Conservation (phyloP, 192 early-diverging fungal species). For the Coemansia sp. region DNA sequence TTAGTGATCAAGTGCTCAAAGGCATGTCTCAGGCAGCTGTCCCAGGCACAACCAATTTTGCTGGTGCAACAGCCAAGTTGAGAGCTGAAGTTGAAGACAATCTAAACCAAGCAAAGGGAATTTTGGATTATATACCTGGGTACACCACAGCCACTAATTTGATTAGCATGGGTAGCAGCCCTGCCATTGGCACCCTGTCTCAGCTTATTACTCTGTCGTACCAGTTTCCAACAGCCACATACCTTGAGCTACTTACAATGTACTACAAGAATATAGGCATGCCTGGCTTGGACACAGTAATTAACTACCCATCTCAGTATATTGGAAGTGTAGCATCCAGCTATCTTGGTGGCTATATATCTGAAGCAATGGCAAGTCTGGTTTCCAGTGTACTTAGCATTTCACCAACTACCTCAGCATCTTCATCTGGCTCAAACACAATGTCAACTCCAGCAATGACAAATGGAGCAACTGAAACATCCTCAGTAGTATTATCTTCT, state of each 20-base stretch:
- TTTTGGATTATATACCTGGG: constrained; percentile 14
- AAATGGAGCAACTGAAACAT: neutral
- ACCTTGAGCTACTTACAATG: constrained; percentile 12
- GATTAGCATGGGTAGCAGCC: constrained; percentile 4
- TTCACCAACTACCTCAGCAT: neutral
- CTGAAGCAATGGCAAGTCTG: constrained; percentile 14
- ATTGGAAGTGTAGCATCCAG: constrained; percentile 26
- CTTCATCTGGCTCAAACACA: neutral
- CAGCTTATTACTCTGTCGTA: constrained; percentile 21
- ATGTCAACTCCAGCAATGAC: neutral
- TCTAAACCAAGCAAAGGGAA: constrained; percentile 6
- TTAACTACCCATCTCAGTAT: constrained; percentile 22
- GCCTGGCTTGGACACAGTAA: constrained; percentile 16
- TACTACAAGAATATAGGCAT: constrained; percentile 39
- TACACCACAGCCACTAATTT: constrained; percentile 1
- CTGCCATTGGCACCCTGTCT: constrained; percentile 4
- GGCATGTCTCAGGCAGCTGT: constrained; percentile 7
- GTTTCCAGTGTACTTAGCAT: constrained; percentile 9
- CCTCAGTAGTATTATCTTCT: neutral
- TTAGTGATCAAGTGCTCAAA: constrained; percentile 12
- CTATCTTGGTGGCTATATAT: constrained; percentile 32
- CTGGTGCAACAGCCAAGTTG: neutral
- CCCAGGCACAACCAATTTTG: neutral
- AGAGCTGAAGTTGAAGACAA: neutral
- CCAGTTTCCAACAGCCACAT: constrained; percentile 25